Conservation (phyloP, 345 rosid genomes). For the Gossypium mustelinum region DNA sequence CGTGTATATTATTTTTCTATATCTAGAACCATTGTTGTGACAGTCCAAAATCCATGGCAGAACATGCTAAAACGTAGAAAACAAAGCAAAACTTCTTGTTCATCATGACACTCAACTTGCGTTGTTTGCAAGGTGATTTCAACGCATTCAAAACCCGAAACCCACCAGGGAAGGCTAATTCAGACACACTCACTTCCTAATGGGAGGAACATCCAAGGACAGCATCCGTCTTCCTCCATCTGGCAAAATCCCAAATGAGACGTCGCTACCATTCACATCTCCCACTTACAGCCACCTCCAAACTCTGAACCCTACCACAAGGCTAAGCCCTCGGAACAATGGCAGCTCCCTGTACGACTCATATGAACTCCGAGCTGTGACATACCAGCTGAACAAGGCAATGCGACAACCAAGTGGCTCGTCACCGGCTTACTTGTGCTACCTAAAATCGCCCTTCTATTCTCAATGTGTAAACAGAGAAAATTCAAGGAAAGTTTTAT, state of each 20-base stretch:
- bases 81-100: slow-evolving; percentile 29
- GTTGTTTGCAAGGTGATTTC: slow-evolving; percentile 12
- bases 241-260: neutral
- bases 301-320: slow-evolving; percentile 15
- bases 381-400: slow-evolving; percentile 42
- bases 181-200: neutral
- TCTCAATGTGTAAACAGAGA: slow-evolving; percentile 22
- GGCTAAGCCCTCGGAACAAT: slow-evolving; percentile 24
- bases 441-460: slow-evolving; percentile 27
- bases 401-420: slow-evolving; percentile 24
- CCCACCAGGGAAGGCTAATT: neutral
- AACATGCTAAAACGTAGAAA: slow-evolving; percentile 26
- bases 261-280: neutral
- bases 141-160: neutral
- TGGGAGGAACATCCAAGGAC: slow-evolving; percentile 19
- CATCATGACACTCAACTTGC: neutral
- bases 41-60: slow-evolving; percentile 5
- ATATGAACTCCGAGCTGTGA: slow-evolving; percentile 38
- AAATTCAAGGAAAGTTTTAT: slow-evolving; percentile 17
- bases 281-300: neutral
- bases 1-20: too few relatives aligned
- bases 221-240: neutral
- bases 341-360: slow-evolving; percentile 46
- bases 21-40: neutral
- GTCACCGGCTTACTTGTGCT: slow-evolving; percentile 18